A percentile compares a stretch with the other conserved stretches of the same genome.
These are phyloP conservation scores for Plenodomus lindquistii DNA, from an alignment of 2,329 filamentous ascomycete genomes.

Conservation along the genomic window DNA sequence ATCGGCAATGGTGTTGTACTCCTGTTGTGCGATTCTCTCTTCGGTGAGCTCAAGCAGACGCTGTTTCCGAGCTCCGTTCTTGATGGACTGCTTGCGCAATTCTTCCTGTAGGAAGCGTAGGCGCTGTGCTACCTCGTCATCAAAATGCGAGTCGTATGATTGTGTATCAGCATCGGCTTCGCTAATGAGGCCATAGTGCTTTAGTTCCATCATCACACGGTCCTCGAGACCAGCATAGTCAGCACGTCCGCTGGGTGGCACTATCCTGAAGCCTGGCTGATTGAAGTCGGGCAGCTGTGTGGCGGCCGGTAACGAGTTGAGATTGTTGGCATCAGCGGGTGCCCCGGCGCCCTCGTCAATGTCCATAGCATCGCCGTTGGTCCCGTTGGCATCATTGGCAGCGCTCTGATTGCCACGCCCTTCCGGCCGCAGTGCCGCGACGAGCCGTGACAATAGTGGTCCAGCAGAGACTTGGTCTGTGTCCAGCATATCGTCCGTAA, in stretches of 20 bases:
- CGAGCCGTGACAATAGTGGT: conserved; percentile 78
- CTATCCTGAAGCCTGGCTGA: conserved; percentile 77
- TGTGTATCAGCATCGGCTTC: conserved; percentile 68
- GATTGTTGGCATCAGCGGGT: conserved; percentile 41
- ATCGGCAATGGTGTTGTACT: conserved; percentile 95
- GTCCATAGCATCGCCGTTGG: conserved; percentile 54
- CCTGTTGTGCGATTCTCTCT: conserved; percentile 92
- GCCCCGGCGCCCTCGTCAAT: conserved; percentile 50
- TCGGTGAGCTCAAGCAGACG: conserved; percentile 84
- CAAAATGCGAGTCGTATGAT: conserved; percentile 86
- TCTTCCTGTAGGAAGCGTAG: conserved; percentile 82
- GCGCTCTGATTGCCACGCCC: conserved; percentile 60
- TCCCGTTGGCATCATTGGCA: conserved; percentile 59
- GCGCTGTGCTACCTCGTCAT: conserved; percentile 91
- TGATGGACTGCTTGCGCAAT: conserved; percentile 78
- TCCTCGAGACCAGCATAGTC: conserved; percentile 89
- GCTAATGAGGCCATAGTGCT: conserved; percentile 85
- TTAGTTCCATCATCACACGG: conserved; percentile 86
- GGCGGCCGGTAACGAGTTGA: conserved; percentile 62
- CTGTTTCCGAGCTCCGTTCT: conserved; percentile 89
- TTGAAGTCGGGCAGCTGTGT: conserved; percentile 79
- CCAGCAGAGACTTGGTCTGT: conserved; percentile 88
- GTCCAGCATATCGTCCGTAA: conserved; percentile 84
- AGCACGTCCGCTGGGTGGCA: conserved; percentile 68
- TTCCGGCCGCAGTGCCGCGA: conserved; percentile 81